Percentiles rank a stretch among this genome's conserved stretches.
phyloP scores from a whole-genome alignment of 495 filamentous ascomycete genomes.

The Podospora didyma region DNA sequence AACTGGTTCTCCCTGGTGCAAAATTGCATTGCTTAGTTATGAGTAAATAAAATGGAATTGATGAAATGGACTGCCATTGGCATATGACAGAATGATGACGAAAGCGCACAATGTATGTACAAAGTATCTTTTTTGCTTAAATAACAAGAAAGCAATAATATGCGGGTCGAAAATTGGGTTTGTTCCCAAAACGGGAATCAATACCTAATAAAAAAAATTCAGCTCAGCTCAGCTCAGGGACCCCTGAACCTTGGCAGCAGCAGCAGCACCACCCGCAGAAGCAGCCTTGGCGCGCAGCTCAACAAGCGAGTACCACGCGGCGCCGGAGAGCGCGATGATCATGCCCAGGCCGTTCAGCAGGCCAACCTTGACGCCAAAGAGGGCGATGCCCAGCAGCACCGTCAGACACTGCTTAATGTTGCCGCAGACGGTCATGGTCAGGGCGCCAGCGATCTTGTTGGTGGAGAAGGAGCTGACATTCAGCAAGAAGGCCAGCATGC shows the following conservation, averaged over 20 bases:
- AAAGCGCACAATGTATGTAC: no score
- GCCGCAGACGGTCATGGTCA: slow-evolving; percentile 55
- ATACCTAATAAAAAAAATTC: no score
- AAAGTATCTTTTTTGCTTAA: no score
- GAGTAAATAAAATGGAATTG: no score
- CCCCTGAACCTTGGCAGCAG: not conserved
- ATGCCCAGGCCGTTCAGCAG: slow-evolving; percentile 44
- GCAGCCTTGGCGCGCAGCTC: slow-evolving; percentile 27
- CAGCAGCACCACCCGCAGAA: not conserved
- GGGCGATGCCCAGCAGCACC: slow-evolving; percentile 47
- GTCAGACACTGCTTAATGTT: slow-evolving; percentile 59
- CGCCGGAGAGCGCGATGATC: slow-evolving; percentile 40
- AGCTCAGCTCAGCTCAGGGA: no score
- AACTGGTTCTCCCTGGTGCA: no score
- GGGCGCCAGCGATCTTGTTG: slow-evolving; percentile 52
- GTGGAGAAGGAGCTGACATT: slow-evolving; percentile 54
- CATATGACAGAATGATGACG: no score
- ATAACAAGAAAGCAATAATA: no score
- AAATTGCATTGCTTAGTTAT: no score
- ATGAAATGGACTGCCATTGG: no score
- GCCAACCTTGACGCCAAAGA: slow-evolving; percentile 48
- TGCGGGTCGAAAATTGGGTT: no score
- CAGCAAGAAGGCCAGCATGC: slow-evolving; percentile 47
- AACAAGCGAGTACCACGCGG: slow-evolving; percentile 43
- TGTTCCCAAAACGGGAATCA: no score